Base-by-base conservation (phyloP, 2,329 filamentous ascomycete species). In the Fusarium sp. region DNA sequence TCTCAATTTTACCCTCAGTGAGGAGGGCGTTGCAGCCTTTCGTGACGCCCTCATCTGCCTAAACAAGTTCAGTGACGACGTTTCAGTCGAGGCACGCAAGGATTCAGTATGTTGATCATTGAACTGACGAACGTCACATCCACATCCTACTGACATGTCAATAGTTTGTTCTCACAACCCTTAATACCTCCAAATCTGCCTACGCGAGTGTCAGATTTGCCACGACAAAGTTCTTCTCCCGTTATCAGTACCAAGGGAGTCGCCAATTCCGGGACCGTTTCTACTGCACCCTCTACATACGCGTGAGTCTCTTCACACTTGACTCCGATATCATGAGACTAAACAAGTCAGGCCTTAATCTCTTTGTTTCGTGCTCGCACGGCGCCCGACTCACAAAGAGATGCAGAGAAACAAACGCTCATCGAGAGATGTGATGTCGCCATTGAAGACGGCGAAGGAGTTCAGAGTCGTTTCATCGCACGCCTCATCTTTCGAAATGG, bases 131-230 rank as follows among this genome's bases (percentile, higher is more conserved):
- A 9, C 17, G 7, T 11, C 19, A 5, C 11, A 3, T 7, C 10
- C 15, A 8, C 17, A 6, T 7, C 8, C 33, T 19, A 33, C 49
- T 72, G 9, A 73, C 39, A 19, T 7, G 2, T 1, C 33, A 11
- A n/a, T 39, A 92, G 92, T 85, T 95, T 67, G 84, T 90, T 6
- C 83, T 95, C 55, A 93, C 91, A 15, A 89, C 92, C 15, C 82
- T 95, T 67, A 95, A 95, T 76, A 86, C 87, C n/a, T 92, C 92
- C 56, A 93, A 92, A 75, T 93, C 92, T 6, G 91, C 91, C 19
- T 94, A 94, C 76, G 89, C 90, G 26, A 90, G 90, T 60, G 90
- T 93, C 72, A 86, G 86, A 9, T 88, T 94, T 53, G 83, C 90
- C 43, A 85, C 87, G 40, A 86, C 82, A 68, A 85, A 87, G 39